phyloP scores from a whole-genome alignment of 2,329 filamentous ascomycete species.

The Tolypocladium guangdongense region DNA sequence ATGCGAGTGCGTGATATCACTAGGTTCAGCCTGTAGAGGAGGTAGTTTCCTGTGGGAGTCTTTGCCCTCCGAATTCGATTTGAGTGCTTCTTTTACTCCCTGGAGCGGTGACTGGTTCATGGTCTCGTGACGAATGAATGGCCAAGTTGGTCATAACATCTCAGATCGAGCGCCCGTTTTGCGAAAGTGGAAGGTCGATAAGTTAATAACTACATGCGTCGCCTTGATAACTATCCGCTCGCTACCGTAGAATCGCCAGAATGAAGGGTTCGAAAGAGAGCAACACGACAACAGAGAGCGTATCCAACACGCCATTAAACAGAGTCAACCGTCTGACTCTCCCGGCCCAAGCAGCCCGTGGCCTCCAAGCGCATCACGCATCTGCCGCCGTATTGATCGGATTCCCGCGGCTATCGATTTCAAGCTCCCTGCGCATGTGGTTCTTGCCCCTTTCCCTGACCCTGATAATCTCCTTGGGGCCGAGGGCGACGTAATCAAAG shows the following conservation, averaged over 20 bases:
- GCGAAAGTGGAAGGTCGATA: not conserved
- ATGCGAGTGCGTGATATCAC: not conserved
- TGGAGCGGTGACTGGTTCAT: not conserved
- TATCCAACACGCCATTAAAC: too few relatives aligned
- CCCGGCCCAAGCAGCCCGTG: not conserved
- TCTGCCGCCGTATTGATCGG: constrained; percentile 25
- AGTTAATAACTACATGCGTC: not conserved
- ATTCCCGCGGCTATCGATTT: constrained; percentile 28
- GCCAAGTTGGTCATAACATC: too few relatives aligned
- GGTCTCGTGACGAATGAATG: not conserved
- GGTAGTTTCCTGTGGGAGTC: not conserved
- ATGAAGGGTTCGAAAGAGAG: not conserved
- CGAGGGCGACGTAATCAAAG: constrained; percentile 39
- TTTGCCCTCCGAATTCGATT: not conserved
- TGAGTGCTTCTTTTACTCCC: not conserved
- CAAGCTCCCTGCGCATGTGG: constrained; percentile 34
- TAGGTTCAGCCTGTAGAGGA: not conserved
- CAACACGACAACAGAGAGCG: not conserved
- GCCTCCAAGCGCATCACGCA: not conserved
- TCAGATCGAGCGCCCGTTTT: not conserved
- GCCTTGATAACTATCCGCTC: not conserved
- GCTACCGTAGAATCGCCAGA: not conserved
- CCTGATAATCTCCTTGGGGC: constrained; percentile 35
- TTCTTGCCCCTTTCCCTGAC: constrained; percentile 35
- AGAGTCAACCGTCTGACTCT: not conserved